A percentile compares a stretch with the other conserved stretches of the same genome.
Conservation (phyloP, 306 rosid species). For the Delonix regia region DNA sequence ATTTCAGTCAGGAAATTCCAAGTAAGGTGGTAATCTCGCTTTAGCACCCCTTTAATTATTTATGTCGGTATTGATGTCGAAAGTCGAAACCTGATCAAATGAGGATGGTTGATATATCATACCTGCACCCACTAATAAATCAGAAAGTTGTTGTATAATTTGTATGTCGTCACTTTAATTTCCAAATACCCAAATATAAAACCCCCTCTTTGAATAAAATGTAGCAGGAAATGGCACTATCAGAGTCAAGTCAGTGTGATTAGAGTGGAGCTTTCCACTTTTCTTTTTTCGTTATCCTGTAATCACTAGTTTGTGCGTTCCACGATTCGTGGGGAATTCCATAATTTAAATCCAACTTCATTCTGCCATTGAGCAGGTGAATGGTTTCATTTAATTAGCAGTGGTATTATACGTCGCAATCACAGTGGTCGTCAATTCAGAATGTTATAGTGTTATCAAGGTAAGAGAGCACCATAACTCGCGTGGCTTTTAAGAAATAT, state of each 20-base stretch:
- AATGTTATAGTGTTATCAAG: background rate
- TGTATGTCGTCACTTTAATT: background rate
- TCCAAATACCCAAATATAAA: no score
- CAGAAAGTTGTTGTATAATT: background rate
- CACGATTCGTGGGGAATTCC: background rate
- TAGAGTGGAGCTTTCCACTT: background rate
- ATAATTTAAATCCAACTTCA: background rate
- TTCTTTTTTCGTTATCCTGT: background rate
- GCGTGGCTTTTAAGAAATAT: background rate
- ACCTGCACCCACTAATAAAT: background rate
- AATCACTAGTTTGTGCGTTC: background rate
- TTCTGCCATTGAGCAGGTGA: background rate
- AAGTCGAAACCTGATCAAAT: background rate
- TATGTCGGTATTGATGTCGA: background rate
- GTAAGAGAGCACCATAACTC: background rate
- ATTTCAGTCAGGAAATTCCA: background rate
- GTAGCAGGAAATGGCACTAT: background rate
- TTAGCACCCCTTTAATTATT: background rate
- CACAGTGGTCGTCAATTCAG: background rate
- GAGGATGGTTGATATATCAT: background rate
- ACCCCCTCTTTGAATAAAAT: background rate
- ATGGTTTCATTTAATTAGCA: background rate
- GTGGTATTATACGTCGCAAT: background rate
- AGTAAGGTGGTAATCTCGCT: background rate
- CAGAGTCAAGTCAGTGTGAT: background rate